Evolutionary conservation across 169 alveolate genomes (phyloP), one percentile per base, ranked within the genome.

Genomic region (Cryptosporidium meleagridis): DNA sequence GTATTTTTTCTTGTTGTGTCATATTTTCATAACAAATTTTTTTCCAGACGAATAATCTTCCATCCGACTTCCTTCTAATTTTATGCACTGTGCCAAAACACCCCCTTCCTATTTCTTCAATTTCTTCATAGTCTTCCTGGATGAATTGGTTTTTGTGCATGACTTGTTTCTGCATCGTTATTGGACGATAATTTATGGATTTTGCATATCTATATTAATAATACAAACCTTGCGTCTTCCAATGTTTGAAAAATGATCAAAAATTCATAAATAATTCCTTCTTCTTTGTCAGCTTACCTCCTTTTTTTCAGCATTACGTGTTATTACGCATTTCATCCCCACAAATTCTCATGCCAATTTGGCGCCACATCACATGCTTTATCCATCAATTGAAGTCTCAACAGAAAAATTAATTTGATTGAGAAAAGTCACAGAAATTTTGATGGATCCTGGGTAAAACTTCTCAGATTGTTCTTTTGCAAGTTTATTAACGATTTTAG

Each of bases 1-100:
- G 98, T 75, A 96, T 93, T 93, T 98, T 98, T 92, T 97, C 99
- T 91, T 95, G 96, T 80, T 97, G 99, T 61, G 95, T 92, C 96
- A 97, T 97, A 37, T 97, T 97, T 69, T 97, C 97, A 86, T 98
- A 97, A 23, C 96, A 94, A 53, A 98, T 96, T 53, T 97, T 98
- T 93, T 98, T 98, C 96, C 99, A 98, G 37, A 99, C 98, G 65
- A 96, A 94, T 69, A 96, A 45, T 84, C 94, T 93, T 4, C 93
- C 93, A 75, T 96, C 95, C 9, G 84, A 70, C 75, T 92, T 95
- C 55, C 96, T 93, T 41, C 80, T 80, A 9, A 96, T 93, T 93
- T 95, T 94, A 45, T 92, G 93, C 7, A 96, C 98, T 51, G 92
- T 87, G 9, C 97, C 97, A 73, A 95, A 96, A 70, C 92, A 92